Base-by-base conservation (phyloP, 441 rosid genomes). In the Aquilaria agallochum region DNA sequence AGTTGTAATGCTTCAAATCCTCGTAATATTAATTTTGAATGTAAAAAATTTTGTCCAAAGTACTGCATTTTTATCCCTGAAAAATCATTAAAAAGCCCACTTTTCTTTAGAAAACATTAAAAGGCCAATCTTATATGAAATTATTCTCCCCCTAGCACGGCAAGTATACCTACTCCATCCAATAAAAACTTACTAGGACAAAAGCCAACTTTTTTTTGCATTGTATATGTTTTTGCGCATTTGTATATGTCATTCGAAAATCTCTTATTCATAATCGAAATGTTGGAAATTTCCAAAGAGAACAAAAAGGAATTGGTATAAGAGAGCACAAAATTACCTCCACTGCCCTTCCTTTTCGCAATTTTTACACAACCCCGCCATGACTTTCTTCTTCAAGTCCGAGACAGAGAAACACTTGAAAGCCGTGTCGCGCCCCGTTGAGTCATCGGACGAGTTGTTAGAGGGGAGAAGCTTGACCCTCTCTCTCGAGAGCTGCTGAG, bases 341-440 rank as follows among this genome's bases (percentile, higher is more conserved):
- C 98, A 93, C 33, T 81, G 95, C 60, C 96, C 97, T 83, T 85
- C 88, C 60, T 81, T 85, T 47, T 81, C 82, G 72, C 87, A 77
- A 73, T 78, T 88, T 81, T 81, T 87, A 73, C 81, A 71, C 36
- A 92, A 78, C 9, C 98, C 94, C 2, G 96, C 90, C 83, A 80
- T 76, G 54, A 93, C 90, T 62, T 88, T 93, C 88, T 83, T 88
- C 88, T 84, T 93, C 84, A 93, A 74, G 73, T 90, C 98, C 3
- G 92, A 83, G n/a, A 86, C 87, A 36, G 92, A 83, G 83, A 93
- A 93, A 68, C 98, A 93, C 72, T 80, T 88, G 75, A 93, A 83
- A 30, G 76, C 76, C 53, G 81, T 83, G 65, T 77, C 76, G 33
- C 73, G 77, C 52, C 60, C 70, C 55, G 67, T 73, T 11, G 80